Evolutionary conservation across 495 filamentous ascomycete genomes (phyloP).

Genomic region (Aspergillus nidulans): DNA sequence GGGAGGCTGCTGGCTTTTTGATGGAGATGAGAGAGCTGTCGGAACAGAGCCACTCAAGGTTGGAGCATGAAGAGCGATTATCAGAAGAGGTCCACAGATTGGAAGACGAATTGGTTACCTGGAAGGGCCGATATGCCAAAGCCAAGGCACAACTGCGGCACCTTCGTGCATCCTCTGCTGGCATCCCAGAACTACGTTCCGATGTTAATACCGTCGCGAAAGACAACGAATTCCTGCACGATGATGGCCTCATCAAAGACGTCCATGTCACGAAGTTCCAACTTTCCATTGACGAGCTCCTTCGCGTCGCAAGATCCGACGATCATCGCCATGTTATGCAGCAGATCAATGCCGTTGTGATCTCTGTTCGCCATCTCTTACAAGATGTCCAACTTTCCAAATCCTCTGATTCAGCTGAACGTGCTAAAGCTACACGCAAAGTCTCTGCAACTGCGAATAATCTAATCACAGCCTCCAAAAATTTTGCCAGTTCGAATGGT

Average conservation of each 20-base stretch:
- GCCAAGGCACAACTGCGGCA: constrained; percentile 80
- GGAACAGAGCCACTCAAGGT: constrained; percentile 68
- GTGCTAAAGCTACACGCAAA: constrained; percentile 65
- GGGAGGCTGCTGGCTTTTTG: constrained; percentile 78
- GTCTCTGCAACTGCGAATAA: constrained; percentile 93
- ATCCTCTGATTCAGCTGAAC: constrained; percentile 36
- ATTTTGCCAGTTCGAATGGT: constrained; percentile 73
- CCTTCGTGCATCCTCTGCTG: constrained; percentile 74
- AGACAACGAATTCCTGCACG: constrained; percentile 66
- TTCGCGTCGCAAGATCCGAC: constrained; percentile 70
- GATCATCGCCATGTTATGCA: constrained; percentile 68
- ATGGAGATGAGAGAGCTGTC: constrained; percentile 86
- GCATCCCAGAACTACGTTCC: constrained; percentile 57
- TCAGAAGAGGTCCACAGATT: constrained; percentile 66
- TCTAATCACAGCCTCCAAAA: constrained; percentile 88
- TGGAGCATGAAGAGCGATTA: constrained; percentile 77
- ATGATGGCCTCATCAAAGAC: constrained; percentile 77
- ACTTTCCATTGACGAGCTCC: constrained; percentile 86
- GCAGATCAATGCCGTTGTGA: constrained; percentile 75
- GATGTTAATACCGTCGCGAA: constrained; percentile 60
- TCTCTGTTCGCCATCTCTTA: constrained; percentile 73
- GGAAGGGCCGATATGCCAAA: constrained; percentile 83
- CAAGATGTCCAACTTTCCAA: constrained; percentile 66
- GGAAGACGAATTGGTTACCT: constrained; percentile 77
- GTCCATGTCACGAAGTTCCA: constrained; percentile 94